Evolutionary conservation across 169 alveolate species (phyloP), one percentile per base, ranked within the genome.

Genomic region (Cryptosporidium sp.): DNA sequence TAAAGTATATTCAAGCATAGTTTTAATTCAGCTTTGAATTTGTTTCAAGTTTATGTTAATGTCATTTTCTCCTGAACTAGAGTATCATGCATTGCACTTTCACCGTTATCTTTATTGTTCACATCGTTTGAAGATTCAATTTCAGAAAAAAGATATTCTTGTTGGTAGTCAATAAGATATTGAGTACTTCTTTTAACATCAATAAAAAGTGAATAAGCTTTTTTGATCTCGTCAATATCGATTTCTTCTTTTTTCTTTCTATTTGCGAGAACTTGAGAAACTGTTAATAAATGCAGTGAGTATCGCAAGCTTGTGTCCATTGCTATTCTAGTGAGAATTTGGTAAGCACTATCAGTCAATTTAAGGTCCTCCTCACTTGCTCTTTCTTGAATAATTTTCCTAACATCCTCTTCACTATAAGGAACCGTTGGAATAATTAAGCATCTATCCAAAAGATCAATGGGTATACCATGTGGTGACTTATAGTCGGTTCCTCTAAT

Each of bases 391-490:
- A 98, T 93, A 73, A 98, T 98, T 94, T 96, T 94, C 85, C 87
- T 84, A 23, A 95, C 92, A 58, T 98, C 99, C 70, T 97, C 94
- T 80, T 95, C 96, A 33, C 93, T 86, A 94, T 97, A 98, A 37
- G 99, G 99, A 86, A 93, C 93, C 18, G 99, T 98, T 33, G 98
- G 97, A 51, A 98, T 98, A 91, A 98, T 98, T 91, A 98, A 95
- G 52, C 97, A 93, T 65, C 99, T 93, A 94, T 98, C 99, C 67
- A 98, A 94, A 61, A 98, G 94, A 93, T 98, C 99, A 48, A 98
- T 93, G 1, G 99, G 99, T 21, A 98, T 94, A 55, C 99, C 99
- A 93, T 98, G 99, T 43, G 99, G 99, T 48, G 99, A 94, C 86
- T 95, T 95, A 94, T 97, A 97, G 86, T 97, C 97, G 1, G 99